Evolutionary conservation across 768 basidiomycete species (phyloP).

Genomic region (Auricularia heimuer): DNA sequence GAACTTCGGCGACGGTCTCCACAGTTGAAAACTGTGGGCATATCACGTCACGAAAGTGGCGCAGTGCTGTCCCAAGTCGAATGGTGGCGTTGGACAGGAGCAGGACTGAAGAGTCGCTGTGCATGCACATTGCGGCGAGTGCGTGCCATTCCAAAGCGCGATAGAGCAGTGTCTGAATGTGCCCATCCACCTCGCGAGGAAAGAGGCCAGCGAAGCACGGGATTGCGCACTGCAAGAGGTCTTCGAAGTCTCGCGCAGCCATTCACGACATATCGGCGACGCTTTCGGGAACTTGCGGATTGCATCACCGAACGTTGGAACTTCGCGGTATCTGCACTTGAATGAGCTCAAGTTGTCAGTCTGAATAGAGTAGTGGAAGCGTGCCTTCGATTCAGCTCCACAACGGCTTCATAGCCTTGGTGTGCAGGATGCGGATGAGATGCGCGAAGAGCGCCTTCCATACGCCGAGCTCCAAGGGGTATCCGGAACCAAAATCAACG

Average conservation of each 20-base stretch:
- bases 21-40: slow-evolving; percentile 18
- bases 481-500: too few relatives aligned
- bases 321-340: slow-evolving; percentile 2
- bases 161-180: not conserved
- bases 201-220: slow-evolving; percentile 33
- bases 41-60: slow-evolving; percentile 15
- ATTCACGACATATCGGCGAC: slow-evolving; percentile 3
- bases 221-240: slow-evolving; percentile 4
- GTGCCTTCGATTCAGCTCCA: slow-evolving; percentile 13
- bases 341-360: too few relatives aligned
- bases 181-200: slow-evolving; percentile 15
- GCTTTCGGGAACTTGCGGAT: slow-evolving; percentile 6
- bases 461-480: slow-evolving; percentile 19
- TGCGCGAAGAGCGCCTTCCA: slow-evolving; percentile 31
- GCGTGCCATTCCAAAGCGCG: slow-evolving; percentile 5
- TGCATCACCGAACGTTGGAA: slow-evolving; percentile 5
- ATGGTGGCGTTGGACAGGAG: slow-evolving; percentile 17
- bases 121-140: slow-evolving; percentile 8
- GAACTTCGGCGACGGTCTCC: slow-evolving; percentile 25
- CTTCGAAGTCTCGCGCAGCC: slow-evolving; percentile 8
- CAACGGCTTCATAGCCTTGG: slow-evolving; percentile 12
- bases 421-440: slow-evolving; percentile 24
- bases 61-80: slow-evolving; percentile 12
- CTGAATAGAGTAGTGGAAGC: not conserved
- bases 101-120: slow-evolving; percentile 2